A percentile compares a stretch with the other conserved stretches of the same genome.
phyloP scores from a whole-genome alignment of 805 yeast species.

The Metschnikowia orientalis region DNA sequence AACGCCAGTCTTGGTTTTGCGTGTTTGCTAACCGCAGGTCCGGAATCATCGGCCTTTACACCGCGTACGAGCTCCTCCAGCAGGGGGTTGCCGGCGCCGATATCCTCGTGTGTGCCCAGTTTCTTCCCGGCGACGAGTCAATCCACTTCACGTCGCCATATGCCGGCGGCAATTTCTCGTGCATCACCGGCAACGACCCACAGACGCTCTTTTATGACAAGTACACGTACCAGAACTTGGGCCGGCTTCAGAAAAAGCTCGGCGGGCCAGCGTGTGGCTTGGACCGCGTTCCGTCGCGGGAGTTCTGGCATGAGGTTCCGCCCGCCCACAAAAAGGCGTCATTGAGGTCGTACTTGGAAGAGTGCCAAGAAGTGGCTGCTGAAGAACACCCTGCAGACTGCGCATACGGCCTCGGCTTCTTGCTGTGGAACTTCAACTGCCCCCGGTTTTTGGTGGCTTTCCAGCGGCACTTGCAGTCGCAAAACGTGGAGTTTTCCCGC shows the following conservation, averaged over 20 bases:
- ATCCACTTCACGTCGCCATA: constrained; percentile 74
- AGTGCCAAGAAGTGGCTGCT: constrained; percentile 34
- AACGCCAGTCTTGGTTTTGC: too few species aligned
- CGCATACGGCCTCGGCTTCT: constrained; percentile 51
- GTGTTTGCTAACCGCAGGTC: constrained; percentile 14
- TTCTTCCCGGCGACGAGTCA: constrained; percentile 75
- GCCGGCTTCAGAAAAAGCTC: constrained; percentile 37
- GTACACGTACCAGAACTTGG: constrained; percentile 50
- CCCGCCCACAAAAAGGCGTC: constrained; percentile 44
- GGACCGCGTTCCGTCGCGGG: constrained; percentile 51
- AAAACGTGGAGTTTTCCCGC: constrained; percentile 51
- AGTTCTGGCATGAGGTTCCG: constrained; percentile 53
- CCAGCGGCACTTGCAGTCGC: constrained; percentile 36
- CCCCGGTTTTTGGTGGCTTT: constrained; percentile 55
- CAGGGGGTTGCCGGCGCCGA: constrained; percentile 35
- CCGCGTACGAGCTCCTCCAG: constrained; percentile 63
- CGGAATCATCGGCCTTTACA: constrained; percentile 63
- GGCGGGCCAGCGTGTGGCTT: constrained; percentile 55
- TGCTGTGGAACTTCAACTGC: constrained; percentile 69
- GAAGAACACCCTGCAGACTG: constrained; percentile 48
- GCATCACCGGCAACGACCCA: constrained; percentile 54
- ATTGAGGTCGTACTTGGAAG: constrained; percentile 45
- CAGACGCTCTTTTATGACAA: constrained; percentile 46
- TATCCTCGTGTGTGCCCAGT: constrained; percentile 59
- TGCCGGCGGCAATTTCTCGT: constrained; percentile 48